Conservation (phyloP, 345 rosid species). For the Acer saccharum region DNA sequence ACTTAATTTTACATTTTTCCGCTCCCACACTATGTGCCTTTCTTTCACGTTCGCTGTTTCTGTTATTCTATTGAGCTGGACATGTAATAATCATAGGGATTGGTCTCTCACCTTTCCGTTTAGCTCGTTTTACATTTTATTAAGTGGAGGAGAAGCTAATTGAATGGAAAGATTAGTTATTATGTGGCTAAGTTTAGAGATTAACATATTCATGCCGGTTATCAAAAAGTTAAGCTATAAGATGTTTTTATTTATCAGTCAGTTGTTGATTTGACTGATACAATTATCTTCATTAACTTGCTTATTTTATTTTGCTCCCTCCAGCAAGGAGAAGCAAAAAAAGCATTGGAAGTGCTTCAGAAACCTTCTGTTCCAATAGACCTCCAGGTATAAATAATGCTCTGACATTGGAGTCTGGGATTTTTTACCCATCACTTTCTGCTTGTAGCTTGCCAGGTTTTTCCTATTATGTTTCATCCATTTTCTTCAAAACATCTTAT, state of each 20-base stretch:
- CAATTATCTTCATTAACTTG: not conserved
- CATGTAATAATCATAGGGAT: not conserved
- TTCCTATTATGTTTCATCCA: constrained; percentile 4
- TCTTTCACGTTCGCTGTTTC: not conserved
- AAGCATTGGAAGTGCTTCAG: constrained; percentile 86
- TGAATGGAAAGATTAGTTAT: not conserved
- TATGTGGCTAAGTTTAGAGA: not conserved
- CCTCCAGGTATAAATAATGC: constrained; percentile 69
- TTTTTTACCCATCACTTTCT: constrained; percentile 16
- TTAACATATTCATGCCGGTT: not conserved
- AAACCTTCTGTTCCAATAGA: constrained; percentile 84
- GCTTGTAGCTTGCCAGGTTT: constrained; percentile 8
- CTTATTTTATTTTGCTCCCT: constrained; percentile 19
- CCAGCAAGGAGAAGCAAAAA: constrained; percentile 98
- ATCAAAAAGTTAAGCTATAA: not conserved
- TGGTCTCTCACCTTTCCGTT: not conserved
- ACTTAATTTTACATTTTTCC: constrained; percentile 12
- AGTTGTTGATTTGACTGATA: constrained; percentile 10
- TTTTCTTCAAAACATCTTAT: not conserved
- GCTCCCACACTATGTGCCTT: not conserved
- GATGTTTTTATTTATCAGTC: not conserved
- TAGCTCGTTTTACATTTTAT: not conserved
- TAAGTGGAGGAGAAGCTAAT: constrained; percentile 8
- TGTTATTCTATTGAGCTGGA: not conserved
- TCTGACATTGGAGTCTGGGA: constrained; percentile 14